phyloP scores from a whole-genome alignment of 805 yeast genomes.

The Yarrowia sp. region DNA sequence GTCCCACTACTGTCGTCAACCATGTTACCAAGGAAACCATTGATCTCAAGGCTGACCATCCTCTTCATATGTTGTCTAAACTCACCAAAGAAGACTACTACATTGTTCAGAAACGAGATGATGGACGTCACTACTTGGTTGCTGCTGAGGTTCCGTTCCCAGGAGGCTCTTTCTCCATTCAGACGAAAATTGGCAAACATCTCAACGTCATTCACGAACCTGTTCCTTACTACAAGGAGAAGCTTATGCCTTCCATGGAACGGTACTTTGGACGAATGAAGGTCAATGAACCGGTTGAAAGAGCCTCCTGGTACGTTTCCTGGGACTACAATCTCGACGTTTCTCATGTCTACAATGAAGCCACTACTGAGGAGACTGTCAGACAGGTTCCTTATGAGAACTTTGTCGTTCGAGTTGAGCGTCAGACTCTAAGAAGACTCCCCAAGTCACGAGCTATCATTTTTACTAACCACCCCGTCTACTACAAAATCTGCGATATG shows the following conservation, averaged over 20 bases:
- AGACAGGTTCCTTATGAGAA: constrained; percentile 53
- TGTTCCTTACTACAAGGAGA: constrained; percentile 73
- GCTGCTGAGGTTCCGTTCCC: constrained; percentile 84
- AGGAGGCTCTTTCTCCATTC: constrained; percentile 66
- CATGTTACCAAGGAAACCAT: constrained; percentile 67
- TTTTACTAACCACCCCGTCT: constrained; percentile 78
- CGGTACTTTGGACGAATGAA: constrained; percentile 71
- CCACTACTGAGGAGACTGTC: constrained; percentile 50
- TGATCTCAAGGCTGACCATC: constrained; percentile 67
- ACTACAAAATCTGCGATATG: constrained; percentile 75
- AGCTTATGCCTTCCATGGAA: constrained; percentile 73
- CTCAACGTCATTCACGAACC: constrained; percentile 69
- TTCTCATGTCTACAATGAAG: constrained; percentile 53
- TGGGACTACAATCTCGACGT: constrained; percentile 58
- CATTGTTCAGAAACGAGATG: constrained; percentile 61
- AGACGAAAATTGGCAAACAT: constrained; percentile 63
- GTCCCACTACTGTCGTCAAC: constrained; percentile 56
- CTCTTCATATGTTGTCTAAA: constrained; percentile 65
- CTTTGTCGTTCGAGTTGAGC: constrained; percentile 72
- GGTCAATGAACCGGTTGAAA: constrained; percentile 67
- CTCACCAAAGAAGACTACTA: constrained; percentile 82
- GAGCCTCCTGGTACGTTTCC: constrained; percentile 77
- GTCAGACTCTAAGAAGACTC: constrained; percentile 72
- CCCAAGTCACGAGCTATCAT: constrained; percentile 67
- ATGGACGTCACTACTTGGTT: constrained; percentile 65